A percentile compares a stretch with the other conserved stretches of the same genome.
Evolutionary conservation across 2,329 filamentous ascomycete species (phyloP).

Genomic region (Aspergillus amoenus): DNA sequence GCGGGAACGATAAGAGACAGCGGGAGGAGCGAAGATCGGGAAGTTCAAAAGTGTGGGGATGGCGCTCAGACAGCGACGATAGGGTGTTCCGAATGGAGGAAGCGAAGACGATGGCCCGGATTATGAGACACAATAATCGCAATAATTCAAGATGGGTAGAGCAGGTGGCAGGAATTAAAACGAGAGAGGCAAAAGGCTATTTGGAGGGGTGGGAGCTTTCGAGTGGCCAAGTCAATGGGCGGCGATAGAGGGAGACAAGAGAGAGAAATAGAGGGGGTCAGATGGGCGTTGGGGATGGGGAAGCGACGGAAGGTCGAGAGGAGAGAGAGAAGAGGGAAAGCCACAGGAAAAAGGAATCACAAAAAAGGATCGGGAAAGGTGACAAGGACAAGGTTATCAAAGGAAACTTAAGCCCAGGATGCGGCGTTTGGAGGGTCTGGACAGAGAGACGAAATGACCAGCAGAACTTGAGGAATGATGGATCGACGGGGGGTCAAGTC

Average conservation of each 20-base stretch:
- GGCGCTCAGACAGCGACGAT: neutral
- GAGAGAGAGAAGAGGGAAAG: constrained; percentile 13
- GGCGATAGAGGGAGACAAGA: neutral
- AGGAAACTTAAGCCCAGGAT: constrained; percentile 20
- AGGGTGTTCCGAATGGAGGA: neutral
- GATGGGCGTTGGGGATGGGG: constrained; percentile 2
- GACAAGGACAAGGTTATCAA: constrained; percentile 19
- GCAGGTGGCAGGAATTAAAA: neutral
- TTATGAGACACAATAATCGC: neutral
- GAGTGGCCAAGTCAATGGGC: neutral
- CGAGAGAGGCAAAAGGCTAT: neutral
- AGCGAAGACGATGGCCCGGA: neutral
- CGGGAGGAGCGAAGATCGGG: neutral
- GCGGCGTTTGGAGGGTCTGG: constrained; percentile 18
- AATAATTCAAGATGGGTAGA: neutral
- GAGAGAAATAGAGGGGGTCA: constrained; percentile 8
- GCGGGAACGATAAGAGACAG: constrained; percentile 7
- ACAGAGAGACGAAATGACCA: neutral
- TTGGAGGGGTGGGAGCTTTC: neutral
- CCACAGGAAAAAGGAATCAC: constrained; percentile 14
- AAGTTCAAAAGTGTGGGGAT: constrained; percentile 3
- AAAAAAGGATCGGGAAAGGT: constrained; percentile 16
- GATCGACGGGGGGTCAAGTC: constrained; percentile 15
- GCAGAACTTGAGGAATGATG: constrained; percentile 13
- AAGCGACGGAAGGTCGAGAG: neutral